A percentile compares a stretch with the other conserved stretches of the same genome.
phyloP scores from a whole-genome alignment of 371 early-diverging fungal genomes.

The Saksenaea oblongispora region DNA sequence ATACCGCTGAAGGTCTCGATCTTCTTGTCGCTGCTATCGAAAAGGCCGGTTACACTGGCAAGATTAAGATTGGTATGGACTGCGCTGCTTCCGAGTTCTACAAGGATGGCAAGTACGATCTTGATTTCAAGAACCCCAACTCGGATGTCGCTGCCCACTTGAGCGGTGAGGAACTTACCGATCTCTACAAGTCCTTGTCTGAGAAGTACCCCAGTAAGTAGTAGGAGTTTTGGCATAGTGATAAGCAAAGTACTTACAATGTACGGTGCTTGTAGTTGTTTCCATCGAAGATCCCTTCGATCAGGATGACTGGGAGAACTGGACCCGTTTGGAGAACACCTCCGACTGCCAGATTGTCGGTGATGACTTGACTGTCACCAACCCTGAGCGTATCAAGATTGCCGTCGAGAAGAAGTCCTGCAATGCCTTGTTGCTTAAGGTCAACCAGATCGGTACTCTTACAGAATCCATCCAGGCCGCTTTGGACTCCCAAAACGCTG shows the following conservation, averaged over 20 bases:
- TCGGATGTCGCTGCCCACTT: conserved; percentile 80
- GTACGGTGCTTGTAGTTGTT: conserved; percentile 51
- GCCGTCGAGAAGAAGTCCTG: conserved; percentile 95
- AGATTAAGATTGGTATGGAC: conserved; percentile 98
- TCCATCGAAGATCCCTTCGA: conserved; percentile 99
- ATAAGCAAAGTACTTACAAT: not conserved
- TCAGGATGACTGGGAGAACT: conserved; percentile 98
- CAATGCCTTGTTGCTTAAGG: conserved; percentile 97
- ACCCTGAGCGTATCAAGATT: conserved; percentile 88
- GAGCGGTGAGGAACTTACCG: conserved; percentile 79
- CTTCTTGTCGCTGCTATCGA: conserved; percentile 89
- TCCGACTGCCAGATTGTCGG: conserved; percentile 93
- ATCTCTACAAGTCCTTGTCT: conserved; percentile 84
- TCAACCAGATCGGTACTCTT: conserved; percentile 99
- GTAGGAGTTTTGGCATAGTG: not conserved
- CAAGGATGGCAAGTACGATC: conserved; percentile 94
- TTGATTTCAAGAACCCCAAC: conserved; percentile 94
- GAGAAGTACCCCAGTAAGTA: conserved; percentile 83
- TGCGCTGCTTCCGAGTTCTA: conserved; percentile 98
- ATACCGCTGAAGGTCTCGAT: conserved; percentile 95
- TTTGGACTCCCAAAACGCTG: conserved; percentile 69
- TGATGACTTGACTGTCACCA: conserved; percentile 99
- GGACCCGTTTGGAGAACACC: conserved; percentile 75
- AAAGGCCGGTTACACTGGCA: conserved; percentile 92
- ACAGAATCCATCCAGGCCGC: conserved; percentile 92